Conservation (phyloP, 23 red algal genomes). For the Cyanidiococcus yangmingshanensis region DNA sequence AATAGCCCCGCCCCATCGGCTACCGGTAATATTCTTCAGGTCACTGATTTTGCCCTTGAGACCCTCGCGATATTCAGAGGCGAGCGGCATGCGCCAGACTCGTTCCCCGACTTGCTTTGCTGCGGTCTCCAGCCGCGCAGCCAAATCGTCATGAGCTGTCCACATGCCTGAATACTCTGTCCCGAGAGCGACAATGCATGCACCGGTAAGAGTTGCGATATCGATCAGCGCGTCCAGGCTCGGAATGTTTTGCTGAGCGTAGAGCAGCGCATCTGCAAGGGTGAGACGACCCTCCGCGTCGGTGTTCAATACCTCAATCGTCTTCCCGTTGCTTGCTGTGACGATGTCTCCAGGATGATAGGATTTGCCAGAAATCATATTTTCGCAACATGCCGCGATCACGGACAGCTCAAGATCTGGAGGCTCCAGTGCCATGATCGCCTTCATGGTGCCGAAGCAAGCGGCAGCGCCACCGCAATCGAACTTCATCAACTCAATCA, state of each 20-base stretch:
- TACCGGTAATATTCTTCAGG: constrained; percentile 81
- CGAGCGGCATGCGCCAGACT: constrained; percentile 85
- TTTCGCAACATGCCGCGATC: constrained; percentile 76
- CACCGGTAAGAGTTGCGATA: constrained; percentile 87
- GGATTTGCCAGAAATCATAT: constrained; percentile 74
- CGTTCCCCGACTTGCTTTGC: constrained; percentile 43
- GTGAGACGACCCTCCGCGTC: constrained; percentile 73
- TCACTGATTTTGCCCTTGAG: constrained; percentile 93
- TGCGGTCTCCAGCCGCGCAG: constrained; percentile 31
- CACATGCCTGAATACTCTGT: constrained; percentile 78
- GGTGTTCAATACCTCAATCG: constrained; percentile 56
- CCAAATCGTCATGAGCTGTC: constrained; percentile 55
- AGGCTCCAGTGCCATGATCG: constrained; percentile 67
- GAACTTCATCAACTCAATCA: constrained; percentile 99
- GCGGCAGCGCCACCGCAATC: constrained; percentile 87
- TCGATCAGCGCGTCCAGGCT: constrained; percentile 74
- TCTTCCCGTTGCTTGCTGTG: constrained; percentile 80
- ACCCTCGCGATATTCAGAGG: constrained; percentile 60
- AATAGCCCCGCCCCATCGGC: constrained; percentile 35
- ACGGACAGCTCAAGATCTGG: constrained; percentile 76
- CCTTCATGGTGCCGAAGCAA: constrained; percentile 65
- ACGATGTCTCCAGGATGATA: constrained; percentile 91
- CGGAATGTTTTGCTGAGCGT: constrained; percentile 63
- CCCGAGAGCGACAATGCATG: constrained; percentile 76
- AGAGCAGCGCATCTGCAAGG: constrained; percentile 86